Conservation (phyloP, 2,329 filamentous ascomycete genomes). For the Colletotrichum sidae region DNA sequence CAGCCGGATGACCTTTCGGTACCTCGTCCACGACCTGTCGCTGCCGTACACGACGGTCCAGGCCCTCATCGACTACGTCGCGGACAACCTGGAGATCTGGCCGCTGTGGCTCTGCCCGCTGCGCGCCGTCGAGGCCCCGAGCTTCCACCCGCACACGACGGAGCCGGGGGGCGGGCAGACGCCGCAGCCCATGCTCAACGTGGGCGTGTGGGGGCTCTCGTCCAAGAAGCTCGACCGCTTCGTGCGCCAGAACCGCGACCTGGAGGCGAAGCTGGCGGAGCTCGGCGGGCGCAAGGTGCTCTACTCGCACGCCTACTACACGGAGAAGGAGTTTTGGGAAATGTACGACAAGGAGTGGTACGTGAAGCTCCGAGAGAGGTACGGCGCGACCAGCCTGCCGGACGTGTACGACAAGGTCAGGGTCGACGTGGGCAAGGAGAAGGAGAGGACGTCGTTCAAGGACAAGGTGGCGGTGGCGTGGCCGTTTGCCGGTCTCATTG, state of each 20-base stretch:
- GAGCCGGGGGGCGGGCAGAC: slow-evolving; percentile 19
- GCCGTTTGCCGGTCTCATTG: slow-evolving; percentile 35
- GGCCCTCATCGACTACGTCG: slow-evolving; percentile 62
- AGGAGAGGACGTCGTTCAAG: slow-evolving; percentile 4
- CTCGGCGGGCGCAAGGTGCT: slow-evolving; percentile 76
- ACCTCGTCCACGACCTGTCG: slow-evolving; percentile 74
- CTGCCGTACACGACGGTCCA: slow-evolving; percentile 56
- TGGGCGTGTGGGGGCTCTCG: slow-evolving; percentile 71
- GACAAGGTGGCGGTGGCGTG: slow-evolving; percentile 33
- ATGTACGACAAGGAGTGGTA: slow-evolving; percentile 72
- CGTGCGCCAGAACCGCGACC: slow-evolving; percentile 65
- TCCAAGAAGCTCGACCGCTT: slow-evolving; percentile 57
- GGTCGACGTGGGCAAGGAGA: slow-evolving; percentile 45
- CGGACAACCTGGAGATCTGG: slow-evolving; percentile 59
- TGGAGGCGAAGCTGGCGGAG: slow-evolving; percentile 70
- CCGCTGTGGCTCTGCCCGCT: slow-evolving; percentile 69
- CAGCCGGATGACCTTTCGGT: slow-evolving; percentile 61
- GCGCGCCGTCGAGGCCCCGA: slow-evolving; percentile 53
- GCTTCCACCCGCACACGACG: slow-evolving; percentile 30
- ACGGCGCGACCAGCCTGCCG: slow-evolving; percentile 69
- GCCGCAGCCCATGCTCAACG: slow-evolving; percentile 58
- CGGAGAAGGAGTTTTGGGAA: slow-evolving; percentile 75
- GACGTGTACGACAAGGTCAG: slow-evolving; percentile 77
- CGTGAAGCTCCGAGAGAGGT: slow-evolving; percentile 65
- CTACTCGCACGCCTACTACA: slow-evolving; percentile 77